Base-by-base conservation (phyloP, 2,329 filamentous ascomycete genomes). In the Monilinia fructigena region DNA sequence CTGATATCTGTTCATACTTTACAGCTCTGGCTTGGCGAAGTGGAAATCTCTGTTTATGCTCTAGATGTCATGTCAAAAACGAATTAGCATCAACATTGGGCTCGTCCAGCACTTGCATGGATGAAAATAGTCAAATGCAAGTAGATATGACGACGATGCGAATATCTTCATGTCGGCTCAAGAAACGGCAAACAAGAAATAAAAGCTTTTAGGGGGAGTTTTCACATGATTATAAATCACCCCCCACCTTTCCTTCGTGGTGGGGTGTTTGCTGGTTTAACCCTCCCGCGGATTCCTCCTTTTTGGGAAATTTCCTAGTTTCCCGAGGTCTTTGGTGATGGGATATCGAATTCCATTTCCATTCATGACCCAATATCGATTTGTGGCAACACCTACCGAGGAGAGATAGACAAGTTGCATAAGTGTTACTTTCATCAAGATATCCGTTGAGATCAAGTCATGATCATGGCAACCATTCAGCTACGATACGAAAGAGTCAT, bases 121-220 rank as follows among this genome's bases (percentile, higher is more conserved):
- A 47, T 7, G 42, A 42, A 48, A n/a, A 48, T 48, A 18, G 45
- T 48, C 4, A 20, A 7, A 48, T 48, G 20, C 45, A 48, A 10
- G 45, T 48, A 48, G 45, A n/a, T 20, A 59, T 47, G 56, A 59
- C 42, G 26, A 59, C 42, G 26, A 35, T 59, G 56, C 35, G 50
- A 55, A 45, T 63, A 55, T 18, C 60, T 63, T 63, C 2, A 48
- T 59, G 26, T 59, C 56, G 56, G 56, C 28, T 59, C 42, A 48
- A 35, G 56, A 38, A 12, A 48, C 26, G 26, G 56, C 23, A 63
- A 55, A 18, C 38, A 63, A 63, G 56, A 20, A 48, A 60, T 38
- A 48, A 23, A n/a, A 12, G 26, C n/a, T 26, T 35, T 28, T 20
- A n/a, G 10, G 28, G 20, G 42, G 18, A 1, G 4, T 20, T n/a